Evolutionary conservation across 2,329 filamentous ascomycete genomes (phyloP).

Genomic region (Cordyceps cateniannulata): DNA sequence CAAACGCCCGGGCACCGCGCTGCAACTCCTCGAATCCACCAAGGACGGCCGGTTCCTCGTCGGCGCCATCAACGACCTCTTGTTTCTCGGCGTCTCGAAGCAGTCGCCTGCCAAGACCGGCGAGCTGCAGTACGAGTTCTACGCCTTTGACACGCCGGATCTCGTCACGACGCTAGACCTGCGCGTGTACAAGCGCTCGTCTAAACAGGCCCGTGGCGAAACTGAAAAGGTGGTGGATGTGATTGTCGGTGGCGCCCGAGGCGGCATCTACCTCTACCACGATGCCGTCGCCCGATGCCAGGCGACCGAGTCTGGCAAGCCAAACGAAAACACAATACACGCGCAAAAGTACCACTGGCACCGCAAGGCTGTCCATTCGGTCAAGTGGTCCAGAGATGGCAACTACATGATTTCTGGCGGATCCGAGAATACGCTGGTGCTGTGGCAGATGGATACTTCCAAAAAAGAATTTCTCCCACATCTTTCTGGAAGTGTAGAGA

Average conservation of each 20-base stretch:
- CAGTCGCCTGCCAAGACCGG: slow-evolving; percentile 19
- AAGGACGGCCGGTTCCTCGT: slow-evolving; percentile 51
- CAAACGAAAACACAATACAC: slow-evolving; percentile 43
- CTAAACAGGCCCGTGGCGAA: slow-evolving; percentile 20
- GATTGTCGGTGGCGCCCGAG: slow-evolving; percentile 68
- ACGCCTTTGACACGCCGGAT: slow-evolving; percentile 53
- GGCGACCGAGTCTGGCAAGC: slow-evolving; percentile 30
- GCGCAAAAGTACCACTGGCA: slow-evolving; percentile 84
- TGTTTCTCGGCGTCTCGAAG: slow-evolving; percentile 29
- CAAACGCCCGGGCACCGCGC: slow-evolving; percentile 28
- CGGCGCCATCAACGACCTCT: slow-evolving; percentile 30
- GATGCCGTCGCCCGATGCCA: slow-evolving; percentile 60
- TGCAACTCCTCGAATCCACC: slow-evolving; percentile 40
- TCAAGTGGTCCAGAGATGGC: slow-evolving; percentile 94
- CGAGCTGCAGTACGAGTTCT: slow-evolving; percentile 45
- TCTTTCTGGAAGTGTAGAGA: slow-evolving; percentile 77
- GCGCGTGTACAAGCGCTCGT: slow-evolving; percentile 31
- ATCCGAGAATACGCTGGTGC: slow-evolving; percentile 77
- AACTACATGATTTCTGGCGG: slow-evolving; percentile 95
- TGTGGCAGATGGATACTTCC: slow-evolving; percentile 90
- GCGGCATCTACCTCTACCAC: slow-evolving; percentile 75
- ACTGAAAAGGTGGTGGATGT: slow-evolving; percentile 55
- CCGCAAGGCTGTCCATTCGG: slow-evolving; percentile 68
- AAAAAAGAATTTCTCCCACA: slow-evolving; percentile 83
- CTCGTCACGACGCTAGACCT: slow-evolving; percentile 63